These are phyloP conservation scores for Naganishia vishniacii DNA, from an alignment of 768 basidiomycete genomes.

Conservation along the genomic window DNA sequence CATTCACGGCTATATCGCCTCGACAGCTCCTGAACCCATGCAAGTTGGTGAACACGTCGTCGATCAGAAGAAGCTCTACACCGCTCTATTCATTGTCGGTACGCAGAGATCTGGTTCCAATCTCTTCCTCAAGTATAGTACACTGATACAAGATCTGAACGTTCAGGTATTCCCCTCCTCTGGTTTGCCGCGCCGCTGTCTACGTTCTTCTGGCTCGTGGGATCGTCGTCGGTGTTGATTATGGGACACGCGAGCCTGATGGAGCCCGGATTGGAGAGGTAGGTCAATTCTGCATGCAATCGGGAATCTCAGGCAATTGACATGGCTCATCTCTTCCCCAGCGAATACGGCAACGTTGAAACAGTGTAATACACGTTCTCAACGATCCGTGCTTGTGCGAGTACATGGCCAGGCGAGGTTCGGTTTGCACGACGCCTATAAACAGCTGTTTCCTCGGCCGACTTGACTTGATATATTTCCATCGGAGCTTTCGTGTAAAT, in stretches of 20 bases:
- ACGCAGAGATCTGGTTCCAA: background rate
- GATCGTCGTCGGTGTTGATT: slow-evolving; percentile 76
- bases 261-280: slow-evolving; percentile 80
- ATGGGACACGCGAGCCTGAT: slow-evolving; percentile 78
- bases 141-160: too few species aligned
- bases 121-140: too few species aligned
- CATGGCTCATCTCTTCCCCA: slow-evolving; percentile 4
- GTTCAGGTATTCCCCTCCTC: slow-evolving; percentile 70
- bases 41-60: slow-evolving; percentile 74
- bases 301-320: too few species aligned
- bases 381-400: background rate
- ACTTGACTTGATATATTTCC: background rate
- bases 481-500: background rate
- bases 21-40: slow-evolving; percentile 71
- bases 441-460: background rate
- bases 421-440: too few species aligned
- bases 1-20: background rate
- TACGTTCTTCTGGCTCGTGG: slow-evolving; percentile 91
- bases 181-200: slow-evolving; percentile 56
- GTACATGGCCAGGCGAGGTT: background rate
- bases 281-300: background rate
- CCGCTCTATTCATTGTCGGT: slow-evolving; percentile 72
- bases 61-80: slow-evolving; percentile 86
- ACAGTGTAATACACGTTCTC: too few species aligned
- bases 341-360: slow-evolving; percentile 40